Conservation (phyloP, 352 stramenopile genomes). For the Blastocystis sp. region DNA sequence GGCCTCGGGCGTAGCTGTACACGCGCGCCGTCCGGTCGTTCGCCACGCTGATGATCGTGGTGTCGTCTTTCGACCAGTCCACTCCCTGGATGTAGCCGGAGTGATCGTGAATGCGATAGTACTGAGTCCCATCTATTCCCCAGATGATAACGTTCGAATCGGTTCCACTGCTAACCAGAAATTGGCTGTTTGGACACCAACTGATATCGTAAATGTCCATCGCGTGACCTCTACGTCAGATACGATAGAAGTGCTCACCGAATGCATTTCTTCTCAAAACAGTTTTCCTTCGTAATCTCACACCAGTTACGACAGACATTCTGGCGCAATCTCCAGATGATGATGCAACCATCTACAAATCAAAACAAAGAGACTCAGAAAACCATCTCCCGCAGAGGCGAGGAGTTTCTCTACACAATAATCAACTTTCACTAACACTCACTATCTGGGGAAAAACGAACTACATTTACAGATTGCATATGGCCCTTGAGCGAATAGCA, state of each 20-base stretch:
- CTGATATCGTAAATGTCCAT: conserved; percentile 57
- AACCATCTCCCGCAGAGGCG: conserved; percentile 24
- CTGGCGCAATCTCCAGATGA: conserved; percentile 12
- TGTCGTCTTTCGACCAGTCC: conserved; percentile 32
- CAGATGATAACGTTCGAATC: conserved; percentile 52
- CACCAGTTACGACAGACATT: conserved; percentile 26
- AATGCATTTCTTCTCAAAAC: conserved; percentile 34
- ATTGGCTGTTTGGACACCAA: conserved; percentile 35
- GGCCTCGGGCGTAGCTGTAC: background rate
- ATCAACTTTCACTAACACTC: background rate
- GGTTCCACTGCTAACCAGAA: conserved; percentile 35
- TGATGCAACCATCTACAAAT: conserved; percentile 49
- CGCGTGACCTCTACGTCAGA: conserved; percentile 2
- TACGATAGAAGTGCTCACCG: background rate
- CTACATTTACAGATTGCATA: conserved; percentile 37
- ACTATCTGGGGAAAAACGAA: conserved; percentile 43
- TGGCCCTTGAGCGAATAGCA: conserved; percentile 17
- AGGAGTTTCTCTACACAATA: conserved; percentile 1
- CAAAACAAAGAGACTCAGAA: background rate
- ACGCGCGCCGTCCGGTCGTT: conserved; percentile 36
- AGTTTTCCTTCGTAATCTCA: conserved; percentile 53
- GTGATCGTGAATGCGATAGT: conserved; percentile 30
- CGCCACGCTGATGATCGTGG: conserved; percentile 1
- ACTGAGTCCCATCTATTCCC: conserved; percentile 30
- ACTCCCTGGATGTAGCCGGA: conserved; percentile 39